Evolutionary conservation across 345 rosid species (phyloP), one percentile per base, ranked within the genome.

Genomic region (Ailanthus altissimus): DNA sequence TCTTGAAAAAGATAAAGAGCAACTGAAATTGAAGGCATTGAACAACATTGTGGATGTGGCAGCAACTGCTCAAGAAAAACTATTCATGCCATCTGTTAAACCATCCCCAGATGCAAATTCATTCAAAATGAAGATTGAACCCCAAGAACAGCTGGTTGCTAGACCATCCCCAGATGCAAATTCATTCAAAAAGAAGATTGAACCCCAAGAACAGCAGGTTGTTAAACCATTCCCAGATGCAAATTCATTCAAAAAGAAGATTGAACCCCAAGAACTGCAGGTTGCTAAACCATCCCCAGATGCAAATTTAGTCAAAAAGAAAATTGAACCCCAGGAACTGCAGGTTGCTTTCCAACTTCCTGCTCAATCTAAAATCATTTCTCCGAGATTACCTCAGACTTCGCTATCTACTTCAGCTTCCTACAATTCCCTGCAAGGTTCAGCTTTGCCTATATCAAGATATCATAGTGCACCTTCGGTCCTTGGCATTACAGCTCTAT

Each of bases 401-500:
- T 79, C 87, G 61, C 49, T 69, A 14, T 70, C 92, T 68, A 64
- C 88, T 75, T 88, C 92, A 47, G 78, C 82, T 84, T 74, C 85
- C 43, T 59, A 74, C 64, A 82, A 70, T 81, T 79, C 85, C 73
- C 74, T 80, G 50, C 88, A 77, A 85, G 92, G 85, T 46, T 92
- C 87, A 43, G 85, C 88, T 6, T 78, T 75, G 46, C 72, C 90
- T 45, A 26, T 80, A 62, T 85, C 89, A 42, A 88, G 91, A 79
- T 90, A 80, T 79, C 89, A 85, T 74, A 84, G 86, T 75, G 82
- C 90, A 26, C 83, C 90, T 20, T 84, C 90, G 46, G 74, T 57
- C 65, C 82, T 91, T 72, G 98, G 98, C 75, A 93, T 93, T 83
- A 88, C 97, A 53, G 89, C 98, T 77, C 79, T 91, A 79, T 86